Percentiles rank a stretch among this genome's conserved stretches.
phyloP scores from a whole-genome alignment of 2,329 filamentous ascomycete genomes.

The Graphilbum fragrans region DNA sequence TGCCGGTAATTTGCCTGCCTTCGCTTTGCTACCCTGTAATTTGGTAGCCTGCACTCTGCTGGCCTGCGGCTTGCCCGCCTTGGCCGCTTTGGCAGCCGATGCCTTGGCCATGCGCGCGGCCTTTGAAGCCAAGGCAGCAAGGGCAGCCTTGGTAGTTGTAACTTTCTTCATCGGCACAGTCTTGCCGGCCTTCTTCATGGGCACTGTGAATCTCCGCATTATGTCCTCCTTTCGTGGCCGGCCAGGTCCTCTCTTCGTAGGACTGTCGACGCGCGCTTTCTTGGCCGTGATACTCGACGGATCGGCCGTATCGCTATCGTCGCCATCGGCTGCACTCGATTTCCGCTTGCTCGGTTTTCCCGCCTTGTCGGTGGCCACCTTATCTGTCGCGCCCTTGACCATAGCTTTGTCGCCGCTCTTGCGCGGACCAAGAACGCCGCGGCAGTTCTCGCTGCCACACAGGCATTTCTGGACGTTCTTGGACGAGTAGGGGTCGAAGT shows the following conservation, averaged over 20 bases:
- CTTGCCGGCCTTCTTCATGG: background rate
- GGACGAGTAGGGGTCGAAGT: constrained; percentile 56
- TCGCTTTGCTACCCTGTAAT: no score
- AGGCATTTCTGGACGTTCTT: constrained; percentile 58
- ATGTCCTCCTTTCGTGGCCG: background rate
- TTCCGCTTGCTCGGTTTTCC: constrained; percentile 6
- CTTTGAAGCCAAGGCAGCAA: background rate
- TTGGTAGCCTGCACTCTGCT: no score
- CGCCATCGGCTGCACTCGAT: constrained; percentile 3
- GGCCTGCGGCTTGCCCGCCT: no score
- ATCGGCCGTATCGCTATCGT: background rate
- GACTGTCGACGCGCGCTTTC: background rate
- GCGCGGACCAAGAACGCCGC: constrained; percentile 51
- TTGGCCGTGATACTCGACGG: constrained; percentile 2
- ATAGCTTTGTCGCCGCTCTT: constrained; percentile 31
- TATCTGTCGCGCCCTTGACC: constrained; percentile 1
- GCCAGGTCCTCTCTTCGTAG: background rate
- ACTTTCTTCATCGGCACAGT: background rate
- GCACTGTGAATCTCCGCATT: no score
- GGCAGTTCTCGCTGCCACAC: constrained; percentile 51
- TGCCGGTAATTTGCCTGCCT: no score
- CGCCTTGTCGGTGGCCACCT: constrained; percentile 4
- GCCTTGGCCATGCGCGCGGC: background rate
- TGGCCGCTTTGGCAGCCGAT: background rate
- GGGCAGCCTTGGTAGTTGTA: constrained; percentile 2